Conservation (phyloP, 805 yeast genomes). For the Candida pseudoglaebosa region DNA sequence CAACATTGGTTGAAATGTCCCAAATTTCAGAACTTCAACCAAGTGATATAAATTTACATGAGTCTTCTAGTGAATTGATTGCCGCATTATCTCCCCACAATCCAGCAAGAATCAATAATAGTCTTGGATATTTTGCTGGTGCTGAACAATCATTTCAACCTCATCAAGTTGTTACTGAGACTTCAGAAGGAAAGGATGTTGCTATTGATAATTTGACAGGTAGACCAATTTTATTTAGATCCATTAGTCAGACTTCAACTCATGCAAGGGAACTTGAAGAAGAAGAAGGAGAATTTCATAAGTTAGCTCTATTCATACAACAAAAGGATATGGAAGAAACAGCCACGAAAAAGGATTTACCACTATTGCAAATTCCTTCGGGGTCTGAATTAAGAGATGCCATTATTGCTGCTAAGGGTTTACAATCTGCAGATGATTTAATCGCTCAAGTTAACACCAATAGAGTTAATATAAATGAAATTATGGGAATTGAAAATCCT, state of each 20-base stretch:
- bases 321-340: constrained; percentile 40
- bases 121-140: constrained; percentile 18
- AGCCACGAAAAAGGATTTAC: constrained; percentile 14
- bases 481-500: constrained; percentile 29
- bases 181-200: constrained; percentile 47
- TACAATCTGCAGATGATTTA: constrained; percentile 62
- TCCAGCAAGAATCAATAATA: constrained; percentile 10
- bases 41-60: constrained; percentile 30
- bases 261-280: constrained; percentile 77
- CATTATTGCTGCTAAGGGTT: constrained; percentile 72
- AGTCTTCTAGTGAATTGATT: constrained; percentile 46
- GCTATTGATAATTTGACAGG: constrained; percentile 71
- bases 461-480: constrained; percentile 46
- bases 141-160: constrained; percentile 43
- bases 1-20: not conserved
- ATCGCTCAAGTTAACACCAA: constrained; percentile 62
- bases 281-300: constrained; percentile 90
- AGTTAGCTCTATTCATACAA: constrained; percentile 78
- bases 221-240: constrained; percentile 61
- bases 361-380: constrained; percentile 43
- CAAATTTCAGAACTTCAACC: not conserved
- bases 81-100: constrained; percentile 45
- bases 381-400: constrained; percentile 55
- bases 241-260: constrained; percentile 58
- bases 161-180: constrained; percentile 69